Conservation (phyloP, 345 rosid genomes). For the Euphorbia pulcherrima region DNA sequence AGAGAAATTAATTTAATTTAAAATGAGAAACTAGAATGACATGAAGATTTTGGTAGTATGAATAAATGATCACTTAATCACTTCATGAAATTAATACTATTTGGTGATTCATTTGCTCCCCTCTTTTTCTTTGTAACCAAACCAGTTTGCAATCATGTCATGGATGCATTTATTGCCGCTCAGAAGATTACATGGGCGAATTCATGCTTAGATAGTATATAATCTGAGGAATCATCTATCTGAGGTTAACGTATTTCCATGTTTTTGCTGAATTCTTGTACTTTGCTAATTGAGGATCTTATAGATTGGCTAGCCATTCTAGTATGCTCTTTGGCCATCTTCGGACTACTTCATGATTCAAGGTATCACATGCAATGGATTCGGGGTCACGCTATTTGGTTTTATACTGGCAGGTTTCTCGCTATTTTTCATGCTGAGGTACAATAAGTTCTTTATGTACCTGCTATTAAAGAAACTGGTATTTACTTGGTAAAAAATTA, state of each 20-base stretch:
- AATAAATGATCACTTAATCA: neutral
- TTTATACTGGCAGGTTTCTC: conserved; percentile 62
- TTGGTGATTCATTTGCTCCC: neutral
- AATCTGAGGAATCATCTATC: neutral
- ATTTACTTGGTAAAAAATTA: no score
- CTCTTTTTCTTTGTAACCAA: no score
- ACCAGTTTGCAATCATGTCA: no score
- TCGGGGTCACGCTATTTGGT: conserved; percentile 58
- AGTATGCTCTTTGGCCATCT: conserved; percentile 56
- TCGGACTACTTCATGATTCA: conserved; percentile 53
- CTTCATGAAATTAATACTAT: neutral
- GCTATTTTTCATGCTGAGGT: conserved; percentile 80
- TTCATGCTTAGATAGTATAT: neutral
- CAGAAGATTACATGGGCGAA: neutral
- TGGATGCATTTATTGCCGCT: no score
- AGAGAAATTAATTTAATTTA: no score
- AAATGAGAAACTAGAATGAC: neutral
- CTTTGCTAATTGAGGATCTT: conserved; percentile 8
- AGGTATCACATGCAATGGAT: conserved; percentile 57
- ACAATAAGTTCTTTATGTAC: conserved; percentile 3
- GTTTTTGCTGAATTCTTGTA: neutral
- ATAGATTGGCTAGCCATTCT: conserved; percentile 74
- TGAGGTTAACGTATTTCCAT: neutral
- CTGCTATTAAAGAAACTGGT: no score
- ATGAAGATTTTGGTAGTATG: neutral